Base-by-base conservation (phyloP, 805 yeast species). In the Zygotorulaspora florentina region DNA sequence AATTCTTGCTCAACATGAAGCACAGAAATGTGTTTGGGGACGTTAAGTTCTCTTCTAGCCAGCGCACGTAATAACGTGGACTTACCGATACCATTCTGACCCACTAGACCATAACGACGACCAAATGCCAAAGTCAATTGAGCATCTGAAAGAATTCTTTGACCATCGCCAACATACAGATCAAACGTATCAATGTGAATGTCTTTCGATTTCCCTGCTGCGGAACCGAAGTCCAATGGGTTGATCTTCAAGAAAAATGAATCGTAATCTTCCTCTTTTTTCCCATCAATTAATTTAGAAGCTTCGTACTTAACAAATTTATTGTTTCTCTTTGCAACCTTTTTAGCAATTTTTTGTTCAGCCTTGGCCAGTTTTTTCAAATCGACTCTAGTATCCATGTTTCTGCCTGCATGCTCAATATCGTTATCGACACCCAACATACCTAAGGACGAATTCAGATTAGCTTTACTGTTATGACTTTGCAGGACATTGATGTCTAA, bases 51-150 rank as follows among this genome's bases (percentile, higher is more conserved):
- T 77, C 99, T 84, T 66, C 95, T 80, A 1, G 97, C 84, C 43
- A 93, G 72, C 0, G 99, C 99, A 55, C 87, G 77, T 63, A 93
- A 73, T 43, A 93, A 71, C 0, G 99, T 93, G 36, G 98, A 90
- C 67, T 93, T 93, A 83, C 99, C 99, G 56, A 93, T 90, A 91
- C 99, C 99, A 72, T 93, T 93, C 65, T 90, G 95, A 68, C 99
- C 99, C 36, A 93, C 96, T 43, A 93, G 71, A 80, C 99, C 99
- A 58, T 93, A 93, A 65, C 98, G 80, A 66, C 86, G 88, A 45
- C 99, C 99, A 64, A 83, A 83, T 25, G 96, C 83, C 53, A 93
- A 76, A 1, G 96, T 82, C 54, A 93, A 77, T 18, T 89, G 77
- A 23, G 98, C 84, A 65, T 90, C 95, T 36, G 91, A 81, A 52